These are phyloP conservation scores for Fusarium metavorans DNA, from an alignment of 2,329 filamentous ascomycete species.

Conservation along the genomic window DNA sequence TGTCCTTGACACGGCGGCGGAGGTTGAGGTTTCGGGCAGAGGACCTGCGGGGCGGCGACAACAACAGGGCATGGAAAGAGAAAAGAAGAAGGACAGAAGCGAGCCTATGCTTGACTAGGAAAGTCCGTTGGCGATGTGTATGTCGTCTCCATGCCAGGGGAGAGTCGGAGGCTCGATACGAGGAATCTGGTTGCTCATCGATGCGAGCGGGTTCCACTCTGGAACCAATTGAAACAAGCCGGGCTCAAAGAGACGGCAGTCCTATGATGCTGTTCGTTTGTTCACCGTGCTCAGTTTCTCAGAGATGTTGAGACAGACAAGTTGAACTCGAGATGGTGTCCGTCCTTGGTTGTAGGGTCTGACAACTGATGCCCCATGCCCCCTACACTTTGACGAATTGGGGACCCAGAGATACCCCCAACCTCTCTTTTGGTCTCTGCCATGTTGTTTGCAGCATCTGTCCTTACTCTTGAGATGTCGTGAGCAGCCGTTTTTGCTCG, in stretches of 20 bases:
- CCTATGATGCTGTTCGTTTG: constrained; percentile 2
- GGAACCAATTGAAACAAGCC: constrained; percentile 34
- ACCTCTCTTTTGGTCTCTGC: constrained; percentile 12
- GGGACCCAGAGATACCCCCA: neutral
- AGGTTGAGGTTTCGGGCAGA: constrained; percentile 6
- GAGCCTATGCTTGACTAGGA: constrained; percentile 20
- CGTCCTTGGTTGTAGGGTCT: neutral
- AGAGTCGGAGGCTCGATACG: constrained; percentile 9
- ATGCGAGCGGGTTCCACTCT: constrained; percentile 26
- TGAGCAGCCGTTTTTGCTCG: neutral
- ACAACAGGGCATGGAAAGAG: neutral
- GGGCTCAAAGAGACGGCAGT: constrained; percentile 29
- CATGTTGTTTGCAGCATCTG: constrained; percentile 1
- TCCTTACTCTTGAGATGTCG: neutral
- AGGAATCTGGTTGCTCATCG: constrained; percentile 13
- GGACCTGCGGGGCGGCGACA: constrained; percentile 18
- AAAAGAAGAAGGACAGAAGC: constrained; percentile 8
- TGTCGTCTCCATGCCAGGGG: constrained; percentile 1
- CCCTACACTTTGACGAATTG: neutral
- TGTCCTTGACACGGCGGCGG: constrained; percentile 9
- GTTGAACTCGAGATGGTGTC: constrained; percentile 11
- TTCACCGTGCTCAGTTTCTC: neutral
- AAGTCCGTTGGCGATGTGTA: constrained; percentile 14
- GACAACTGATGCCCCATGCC: constrained; percentile 3
- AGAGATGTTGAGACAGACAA: constrained; percentile 14